A percentile compares a stretch with the other conserved stretches of the same genome.
Conservation (phyloP, 106 monocot species). For the Apostasia ramifera region DNA sequence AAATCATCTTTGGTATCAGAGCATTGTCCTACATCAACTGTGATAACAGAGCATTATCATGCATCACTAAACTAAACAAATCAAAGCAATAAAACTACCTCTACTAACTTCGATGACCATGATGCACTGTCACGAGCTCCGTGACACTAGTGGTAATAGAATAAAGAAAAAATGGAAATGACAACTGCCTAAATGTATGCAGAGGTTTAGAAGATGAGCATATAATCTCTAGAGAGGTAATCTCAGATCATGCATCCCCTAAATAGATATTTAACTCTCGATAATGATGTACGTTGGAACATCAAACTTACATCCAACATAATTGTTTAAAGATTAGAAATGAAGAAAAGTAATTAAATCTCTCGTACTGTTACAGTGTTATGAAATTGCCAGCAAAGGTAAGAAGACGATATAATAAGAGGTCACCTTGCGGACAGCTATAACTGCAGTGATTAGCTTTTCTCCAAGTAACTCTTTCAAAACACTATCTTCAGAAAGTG, state of each 20-base stretch:
- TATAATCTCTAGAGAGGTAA: too few species aligned
- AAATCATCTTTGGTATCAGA: too few species aligned
- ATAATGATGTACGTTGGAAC: neutral
- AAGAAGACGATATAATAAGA: neutral
- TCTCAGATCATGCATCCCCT: too few species aligned
- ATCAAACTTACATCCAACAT: neutral
- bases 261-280: neutral
- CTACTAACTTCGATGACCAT: too few species aligned
- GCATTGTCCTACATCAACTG: too few species aligned
- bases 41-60: too few species aligned
- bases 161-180: neutral
- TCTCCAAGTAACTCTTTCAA: constrained; percentile 70
- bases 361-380: neutral
- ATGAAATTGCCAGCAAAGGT: neutral
- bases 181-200: too few species aligned
- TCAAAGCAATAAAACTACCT: too few species aligned
- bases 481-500: constrained; percentile 51
- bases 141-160: too few species aligned
- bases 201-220: too few species aligned
- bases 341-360: neutral
- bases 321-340: neutral
- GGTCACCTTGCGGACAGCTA: constrained; percentile 69
- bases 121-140: too few species aligned
- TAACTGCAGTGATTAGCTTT: constrained; percentile 56
- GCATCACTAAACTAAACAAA: too few species aligned